Percentiles rank a stretch among this genome's conserved stretches.
phyloP scores from a whole-genome alignment of 257 asterid genomes.

The Ophiorrhiza pumila region DNA sequence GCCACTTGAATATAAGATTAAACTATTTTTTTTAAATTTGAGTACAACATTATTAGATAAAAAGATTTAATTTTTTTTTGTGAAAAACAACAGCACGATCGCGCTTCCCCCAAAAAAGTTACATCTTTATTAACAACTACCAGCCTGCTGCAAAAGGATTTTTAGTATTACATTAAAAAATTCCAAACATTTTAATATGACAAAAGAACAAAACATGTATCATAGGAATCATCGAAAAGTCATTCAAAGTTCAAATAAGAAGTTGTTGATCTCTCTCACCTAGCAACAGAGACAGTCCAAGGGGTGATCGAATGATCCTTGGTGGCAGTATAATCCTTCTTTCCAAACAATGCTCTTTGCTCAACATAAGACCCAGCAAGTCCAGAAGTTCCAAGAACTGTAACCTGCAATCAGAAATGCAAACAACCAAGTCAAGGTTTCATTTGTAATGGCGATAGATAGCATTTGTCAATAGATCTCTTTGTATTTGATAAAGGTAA shows the following conservation, averaged over 20 bases:
- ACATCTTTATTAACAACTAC: background rate
- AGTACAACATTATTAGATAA: background rate
- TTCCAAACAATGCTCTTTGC: slow-evolving; percentile 62
- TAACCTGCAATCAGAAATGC: slow-evolving; percentile 50
- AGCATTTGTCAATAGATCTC: too few species aligned
- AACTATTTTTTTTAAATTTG: background rate
- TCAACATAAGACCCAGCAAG: slow-evolving; percentile 94
- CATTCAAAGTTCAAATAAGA: background rate
- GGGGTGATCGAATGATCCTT: slow-evolving; percentile 50
- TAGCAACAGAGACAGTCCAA: slow-evolving; percentile 51
- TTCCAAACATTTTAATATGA: background rate
- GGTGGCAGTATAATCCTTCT: slow-evolving; percentile 33
- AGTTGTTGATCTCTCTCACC: slow-evolving; percentile 36
- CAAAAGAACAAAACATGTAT: background rate
- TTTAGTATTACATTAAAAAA: background rate
- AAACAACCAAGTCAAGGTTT: background rate
- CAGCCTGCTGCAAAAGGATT: background rate
- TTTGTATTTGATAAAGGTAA: background rate
- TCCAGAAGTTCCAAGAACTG: slow-evolving; percentile 96
- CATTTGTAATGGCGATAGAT: background rate
- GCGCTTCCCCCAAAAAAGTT: background rate
- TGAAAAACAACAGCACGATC: too few species aligned
- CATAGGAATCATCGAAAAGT: slow-evolving; percentile 11
- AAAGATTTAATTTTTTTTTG: background rate
- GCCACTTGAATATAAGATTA: background rate